These are phyloP conservation scores for Penicillium waksmanii DNA, from an alignment of 495 filamentous ascomycete species.

Conservation along the genomic window DNA sequence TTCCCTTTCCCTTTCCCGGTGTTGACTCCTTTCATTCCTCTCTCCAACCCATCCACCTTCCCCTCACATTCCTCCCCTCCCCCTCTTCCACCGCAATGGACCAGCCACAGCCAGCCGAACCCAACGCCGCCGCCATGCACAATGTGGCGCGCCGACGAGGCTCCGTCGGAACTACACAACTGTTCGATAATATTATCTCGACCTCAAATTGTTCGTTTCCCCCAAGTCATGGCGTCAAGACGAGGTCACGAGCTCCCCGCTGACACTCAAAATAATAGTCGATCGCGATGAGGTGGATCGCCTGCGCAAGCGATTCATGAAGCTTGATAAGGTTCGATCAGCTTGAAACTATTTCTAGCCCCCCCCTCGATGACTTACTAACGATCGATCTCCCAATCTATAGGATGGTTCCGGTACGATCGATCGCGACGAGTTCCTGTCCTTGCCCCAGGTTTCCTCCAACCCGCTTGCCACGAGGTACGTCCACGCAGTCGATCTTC, in stretches of 20 bases:
- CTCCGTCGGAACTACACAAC: conserved; percentile 79
- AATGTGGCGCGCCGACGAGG: conserved; percentile 50
- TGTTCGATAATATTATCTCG: conserved; percentile 94
- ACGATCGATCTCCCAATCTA: neutral
- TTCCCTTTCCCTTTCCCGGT: no score
- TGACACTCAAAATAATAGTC: conserved; percentile 60
- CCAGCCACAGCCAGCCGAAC: conserved; percentile 36
- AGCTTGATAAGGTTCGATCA: conserved; percentile 84
- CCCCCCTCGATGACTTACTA: neutral
- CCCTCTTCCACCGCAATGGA: conserved; percentile 33
- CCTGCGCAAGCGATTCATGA: conserved; percentile 97
- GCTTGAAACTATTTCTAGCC: neutral
- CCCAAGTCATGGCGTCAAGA: neutral
- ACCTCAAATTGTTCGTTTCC: conserved; percentile 84
- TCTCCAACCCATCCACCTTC: neutral
- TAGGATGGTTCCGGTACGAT: conserved; percentile 98
- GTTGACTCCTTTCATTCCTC: neutral
- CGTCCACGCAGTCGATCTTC: conserved; percentile 15
- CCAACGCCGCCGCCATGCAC: conserved; percentile 56
- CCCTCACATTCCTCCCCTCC: conserved; percentile 8
- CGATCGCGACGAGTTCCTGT: conserved; percentile 98
- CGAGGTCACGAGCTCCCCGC: conserved; percentile 1
- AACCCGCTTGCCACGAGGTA: conserved; percentile 96
- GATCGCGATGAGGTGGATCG: conserved; percentile 96
- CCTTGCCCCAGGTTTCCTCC: conserved; percentile 93